These are phyloP conservation scores for Primulina huaijiensis DNA, from an alignment of 257 asterid genomes.

Conservation along the genomic window DNA sequence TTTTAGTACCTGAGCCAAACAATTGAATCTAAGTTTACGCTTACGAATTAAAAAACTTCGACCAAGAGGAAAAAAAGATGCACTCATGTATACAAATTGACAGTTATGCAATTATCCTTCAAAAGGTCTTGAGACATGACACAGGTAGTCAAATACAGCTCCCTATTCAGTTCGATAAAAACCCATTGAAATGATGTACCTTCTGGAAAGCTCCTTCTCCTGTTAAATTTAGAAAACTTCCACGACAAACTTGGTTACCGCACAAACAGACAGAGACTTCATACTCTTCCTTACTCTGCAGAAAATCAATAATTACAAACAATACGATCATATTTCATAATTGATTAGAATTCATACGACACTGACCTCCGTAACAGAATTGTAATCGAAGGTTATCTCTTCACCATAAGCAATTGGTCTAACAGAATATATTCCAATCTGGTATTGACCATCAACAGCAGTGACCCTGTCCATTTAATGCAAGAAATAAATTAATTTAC, in stretches of 20 bases:
- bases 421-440: slow-evolving; percentile 88
- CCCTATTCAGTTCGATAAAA: background rate
- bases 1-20: slow-evolving; percentile 64
- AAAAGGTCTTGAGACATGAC: slow-evolving; percentile 1
- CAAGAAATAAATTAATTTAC: slow-evolving; percentile 22
- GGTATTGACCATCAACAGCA: slow-evolving; percentile 99
- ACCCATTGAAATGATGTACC: slow-evolving; percentile 43
- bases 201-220: slow-evolving; percentile 97
- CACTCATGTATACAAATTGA: background rate
- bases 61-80: background rate
- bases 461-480: slow-evolving; percentile 68
- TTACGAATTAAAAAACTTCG: slow-evolving; percentile 11
- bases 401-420: slow-evolving; percentile 95
- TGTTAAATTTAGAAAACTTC: slow-evolving; percentile 86
- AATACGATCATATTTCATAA: slow-evolving; percentile 4
- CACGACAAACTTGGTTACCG: slow-evolving; percentile 99
- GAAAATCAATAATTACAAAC: slow-evolving; percentile 24
- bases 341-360: slow-evolving; percentile 21
- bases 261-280: slow-evolving; percentile 99
- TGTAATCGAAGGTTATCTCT: slow-evolving; percentile 95
- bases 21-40: slow-evolving; percentile 18
- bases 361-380: slow-evolving; percentile 97
- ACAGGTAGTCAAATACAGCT: slow-evolving; percentile 16
- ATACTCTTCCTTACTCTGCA: slow-evolving; percentile 97
- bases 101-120: background rate